Conservation (phyloP, 2,329 filamentous ascomycete species). For the Fusarium nanum region DNA sequence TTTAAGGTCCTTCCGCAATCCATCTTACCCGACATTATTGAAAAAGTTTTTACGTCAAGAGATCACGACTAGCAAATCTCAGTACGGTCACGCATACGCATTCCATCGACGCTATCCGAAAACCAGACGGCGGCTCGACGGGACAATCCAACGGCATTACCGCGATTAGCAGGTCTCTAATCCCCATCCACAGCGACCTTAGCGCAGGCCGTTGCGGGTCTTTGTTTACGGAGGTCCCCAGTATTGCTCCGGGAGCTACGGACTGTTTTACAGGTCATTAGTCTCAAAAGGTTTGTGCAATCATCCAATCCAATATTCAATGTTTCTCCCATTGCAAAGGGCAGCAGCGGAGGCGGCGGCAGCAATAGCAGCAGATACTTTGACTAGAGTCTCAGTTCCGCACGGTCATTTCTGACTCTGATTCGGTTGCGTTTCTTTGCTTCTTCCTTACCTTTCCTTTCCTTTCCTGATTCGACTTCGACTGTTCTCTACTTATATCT, state of each 20-base stretch:
- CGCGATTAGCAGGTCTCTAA: conserved; percentile 42
- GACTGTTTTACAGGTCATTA: conserved; percentile 38
- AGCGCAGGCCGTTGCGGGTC: conserved; percentile 45
- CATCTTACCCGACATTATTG: background rate
- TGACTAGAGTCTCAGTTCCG: conserved; percentile 32
- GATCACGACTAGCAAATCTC: conserved; percentile 2
- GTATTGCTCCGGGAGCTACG: conserved; percentile 45
- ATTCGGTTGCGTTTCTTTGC: conserved; percentile 14
- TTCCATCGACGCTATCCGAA: conserved; percentile 25
- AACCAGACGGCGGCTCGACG: conserved; percentile 40
- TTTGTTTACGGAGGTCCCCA: conserved; percentile 33
- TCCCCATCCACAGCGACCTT: conserved; percentile 19
- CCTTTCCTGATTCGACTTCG: background rate
- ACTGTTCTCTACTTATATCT: conserved; percentile 4
- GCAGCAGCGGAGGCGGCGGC: conserved; percentile 25
- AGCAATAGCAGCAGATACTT: background rate
- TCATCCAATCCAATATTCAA: conserved; percentile 44
- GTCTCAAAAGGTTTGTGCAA: conserved; percentile 39
- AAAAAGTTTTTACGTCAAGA: background rate
- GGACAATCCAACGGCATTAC: conserved; percentile 43
- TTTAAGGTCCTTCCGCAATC: conserved; percentile 2
- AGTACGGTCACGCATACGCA: conserved; percentile 11
- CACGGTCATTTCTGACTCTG: conserved; percentile 23
- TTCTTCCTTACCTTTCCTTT: background rate
- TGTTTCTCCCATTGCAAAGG: conserved; percentile 39